Evolutionary conservation across 2,329 filamentous ascomycete genomes (phyloP), one percentile per base, ranked within the genome.

Genomic region (Epichloe brachyelytri): DNA sequence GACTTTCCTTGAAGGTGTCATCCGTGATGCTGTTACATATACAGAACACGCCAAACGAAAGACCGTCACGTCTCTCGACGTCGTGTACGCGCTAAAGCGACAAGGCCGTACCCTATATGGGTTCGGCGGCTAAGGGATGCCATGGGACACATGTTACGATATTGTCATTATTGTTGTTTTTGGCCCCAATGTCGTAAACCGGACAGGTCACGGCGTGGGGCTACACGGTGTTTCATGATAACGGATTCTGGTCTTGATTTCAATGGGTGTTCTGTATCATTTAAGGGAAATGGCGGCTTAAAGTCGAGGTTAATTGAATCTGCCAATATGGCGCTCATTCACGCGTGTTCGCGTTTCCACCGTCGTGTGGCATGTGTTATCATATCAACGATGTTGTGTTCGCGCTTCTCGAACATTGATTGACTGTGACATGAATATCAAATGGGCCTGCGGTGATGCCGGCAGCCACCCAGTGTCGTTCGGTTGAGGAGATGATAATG

Each of bases 31-130:
- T 56, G 83, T 86, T 71, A 86, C 83, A 65, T 86, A 86, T 75
- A 86, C 83, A 51, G 83, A 86, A 74, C 83, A 86, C 74, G 83
- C 83, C 71, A 86, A 86, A 80, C 80, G 83, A 71, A 86, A 86
- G 82, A 86, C 83, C 8, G 83, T 87, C 68, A 86, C 80, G 43
- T 83, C 80, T 4, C 76, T 83, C 48, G 80, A 83, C 58, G 80
- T 83, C 19, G 80, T 83, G 67, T 83, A 83, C 59, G 79, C 79
- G 43, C 74, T 83, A 59, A 83, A 83, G 76, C 74, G 80, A 68
- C 80, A 83, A 73, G 80, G 80, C 65, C 77, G 85, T 65, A 86
- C 86, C 66, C 83, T 90, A 58, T 91, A 90, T 77, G 86, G 86
- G 75, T 90, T 90, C 78, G 86, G 86, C 79, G 86, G 86, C 79